Base-by-base conservation (phyloP, 768 basidiomycete species). In the Tricholomella constricta region DNA sequence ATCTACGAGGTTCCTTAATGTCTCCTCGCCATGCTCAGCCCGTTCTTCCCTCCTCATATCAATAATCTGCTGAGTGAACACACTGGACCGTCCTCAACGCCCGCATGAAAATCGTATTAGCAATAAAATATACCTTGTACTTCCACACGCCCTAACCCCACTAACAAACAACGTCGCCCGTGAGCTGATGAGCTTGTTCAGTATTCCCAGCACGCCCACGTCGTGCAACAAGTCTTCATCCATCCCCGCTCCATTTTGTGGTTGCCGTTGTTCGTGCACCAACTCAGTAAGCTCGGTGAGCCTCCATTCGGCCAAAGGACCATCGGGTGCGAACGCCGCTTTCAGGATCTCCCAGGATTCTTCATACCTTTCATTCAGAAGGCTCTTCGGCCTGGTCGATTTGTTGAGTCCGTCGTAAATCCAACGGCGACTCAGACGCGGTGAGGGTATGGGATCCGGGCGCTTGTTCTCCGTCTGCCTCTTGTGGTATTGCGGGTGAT, bases 131-230 rank as follows among this genome's bases (percentile, higher is more conserved):
- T 45, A 82, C 80, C 82, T 83, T 14, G 66, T 66, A 44, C 74
- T 70, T 36, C 78, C 74, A 56, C 82, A 84, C 6, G 72, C 69
- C 2, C 64, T 66, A 29, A 71, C 73, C 3, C 80, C 82, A 31
- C 76, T 78, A 17, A 86, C 65, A 51, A 85, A 85, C 32, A 79
- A 45, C 34, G 69, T 64, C 19, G 83, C 77, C 23, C 73, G 65
- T 52, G 73, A 74, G n/a, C 76, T 72, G 35, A 83, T 75, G 52
- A 79, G 64, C 64, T 84, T 85, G 53, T 85, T 81, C 52, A 86
- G 57, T 43, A 85, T 85, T 1, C 77, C 82, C 43, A 73, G 56
- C 20, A 80, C 67, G 0, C 85, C 85, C 0, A 74, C 51, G 55
- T 86, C 85, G 8, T 72, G 58, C 36, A 81, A 56, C 19, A 78